Conservation (phyloP, 2,329 filamentous ascomycete genomes). For the Neopestalotiopsis sp. region DNA sequence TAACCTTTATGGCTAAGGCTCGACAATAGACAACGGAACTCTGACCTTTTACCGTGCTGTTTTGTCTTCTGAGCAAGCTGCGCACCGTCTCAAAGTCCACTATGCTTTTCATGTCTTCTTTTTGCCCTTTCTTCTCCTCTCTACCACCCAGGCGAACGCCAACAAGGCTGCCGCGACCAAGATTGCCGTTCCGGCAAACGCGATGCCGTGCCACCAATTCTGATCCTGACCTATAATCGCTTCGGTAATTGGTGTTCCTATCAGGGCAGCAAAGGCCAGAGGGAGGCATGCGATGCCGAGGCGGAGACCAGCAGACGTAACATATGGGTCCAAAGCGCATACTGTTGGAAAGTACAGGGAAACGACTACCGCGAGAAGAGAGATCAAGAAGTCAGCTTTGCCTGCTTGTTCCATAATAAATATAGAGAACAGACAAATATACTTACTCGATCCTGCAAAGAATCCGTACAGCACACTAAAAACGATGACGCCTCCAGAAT, state of each 20-base stretch:
- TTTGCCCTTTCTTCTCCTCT: neutral
- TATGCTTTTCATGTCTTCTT: no score
- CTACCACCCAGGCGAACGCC: neutral
- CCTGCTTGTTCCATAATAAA: neutral
- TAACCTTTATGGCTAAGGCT: no score
- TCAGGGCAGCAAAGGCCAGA: neutral
- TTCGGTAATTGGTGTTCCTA: neutral
- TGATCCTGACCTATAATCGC: neutral
- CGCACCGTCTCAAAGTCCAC: no score
- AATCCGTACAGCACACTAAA: neutral
- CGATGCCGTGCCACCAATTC: neutral
- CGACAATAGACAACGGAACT: no score
- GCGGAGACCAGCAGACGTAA: neutral
- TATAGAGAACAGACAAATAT: neutral
- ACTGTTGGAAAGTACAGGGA: neutral
- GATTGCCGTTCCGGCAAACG: neutral
- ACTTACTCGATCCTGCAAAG: neutral
- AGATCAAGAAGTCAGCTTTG: no score
- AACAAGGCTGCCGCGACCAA: neutral
- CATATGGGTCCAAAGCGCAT: neutral
- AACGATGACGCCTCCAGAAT: neutral
- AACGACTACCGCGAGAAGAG: neutral
- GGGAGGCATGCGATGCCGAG: neutral
- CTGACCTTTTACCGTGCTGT: no score
- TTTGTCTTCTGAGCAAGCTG: no score